Percentiles rank a stretch among this genome's conserved stretches.
Evolutionary conservation across 768 basidiomycete species (phyloP).

Genomic region (Asterophora lycoperdoides): DNA sequence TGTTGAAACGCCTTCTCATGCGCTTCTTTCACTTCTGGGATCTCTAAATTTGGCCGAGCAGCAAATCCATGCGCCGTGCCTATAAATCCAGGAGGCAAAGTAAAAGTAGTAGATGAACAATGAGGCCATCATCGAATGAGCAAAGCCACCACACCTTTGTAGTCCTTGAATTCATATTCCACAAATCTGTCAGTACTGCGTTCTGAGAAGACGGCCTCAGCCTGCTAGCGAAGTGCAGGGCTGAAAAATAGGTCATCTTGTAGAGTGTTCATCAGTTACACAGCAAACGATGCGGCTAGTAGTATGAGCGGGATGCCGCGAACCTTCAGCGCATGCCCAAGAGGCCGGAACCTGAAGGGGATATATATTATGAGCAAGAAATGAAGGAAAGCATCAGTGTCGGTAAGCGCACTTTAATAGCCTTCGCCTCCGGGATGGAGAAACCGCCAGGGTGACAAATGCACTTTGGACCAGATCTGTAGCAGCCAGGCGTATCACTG

Average conservation of each 20-base stretch:
- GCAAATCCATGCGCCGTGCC: conserved; percentile 26
- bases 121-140: not conserved
- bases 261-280: too few species aligned
- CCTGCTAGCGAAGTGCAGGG: conserved; percentile 10
- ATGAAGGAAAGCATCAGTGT: not conserved
- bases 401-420: conserved; percentile 16
- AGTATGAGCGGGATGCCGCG: not conserved
- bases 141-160: conserved; percentile 15
- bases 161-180: conserved; percentile 23
- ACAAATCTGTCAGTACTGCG: conserved; percentile 16
- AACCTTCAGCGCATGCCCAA: conserved; percentile 24
- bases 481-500: conserved; percentile 14
- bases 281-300: too few species aligned
- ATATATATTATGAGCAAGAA: not conserved
- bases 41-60: conserved; percentile 19
- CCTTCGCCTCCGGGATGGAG: conserved; percentile 13
- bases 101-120: not conserved
- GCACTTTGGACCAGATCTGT: conserved; percentile 17
- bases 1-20: conserved; percentile 25
- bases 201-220: conserved; percentile 20
- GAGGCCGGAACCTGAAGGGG: conserved; percentile 18
- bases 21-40: conserved; percentile 22
- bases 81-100: not conserved
- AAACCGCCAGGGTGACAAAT: conserved; percentile 21
- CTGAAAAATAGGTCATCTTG: conserved; percentile 21